A percentile compares a stretch with the other conserved stretches of the same genome.
These are phyloP conservation scores for Psilocybe mexicana DNA, from an alignment of 1,284 basidiomycete species.

Conservation along the genomic window DNA sequence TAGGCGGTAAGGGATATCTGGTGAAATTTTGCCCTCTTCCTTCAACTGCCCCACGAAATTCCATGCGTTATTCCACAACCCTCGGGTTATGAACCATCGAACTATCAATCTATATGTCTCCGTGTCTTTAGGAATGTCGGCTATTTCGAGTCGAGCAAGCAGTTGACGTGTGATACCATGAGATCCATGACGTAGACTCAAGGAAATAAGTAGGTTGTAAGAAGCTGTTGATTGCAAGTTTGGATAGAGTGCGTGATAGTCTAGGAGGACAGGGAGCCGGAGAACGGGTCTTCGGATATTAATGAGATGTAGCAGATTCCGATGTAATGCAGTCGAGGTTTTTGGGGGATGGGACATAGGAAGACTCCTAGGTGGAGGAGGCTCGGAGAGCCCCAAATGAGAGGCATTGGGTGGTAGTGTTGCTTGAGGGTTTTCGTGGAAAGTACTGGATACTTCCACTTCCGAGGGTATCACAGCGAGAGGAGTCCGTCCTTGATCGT, in stretches of 20 bases:
- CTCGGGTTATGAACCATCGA: constrained; percentile 49
- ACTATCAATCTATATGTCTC: constrained; percentile 50
- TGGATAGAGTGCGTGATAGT: constrained; percentile 50
- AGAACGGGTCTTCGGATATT: constrained; percentile 31
- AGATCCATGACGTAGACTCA: constrained; percentile 45
- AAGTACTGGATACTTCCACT: background rate
- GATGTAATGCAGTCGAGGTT: constrained; percentile 36
- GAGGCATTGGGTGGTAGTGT: constrained; percentile 3
- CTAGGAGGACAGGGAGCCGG: constrained; percentile 41
- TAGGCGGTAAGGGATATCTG: constrained; percentile 39
- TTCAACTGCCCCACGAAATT: constrained; percentile 28
- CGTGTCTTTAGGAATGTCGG: constrained; percentile 37
- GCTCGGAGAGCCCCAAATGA: constrained; percentile 8
- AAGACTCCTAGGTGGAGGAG: constrained; percentile 7
- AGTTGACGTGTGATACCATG: constrained; percentile 44
- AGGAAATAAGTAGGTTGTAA: constrained; percentile 52
- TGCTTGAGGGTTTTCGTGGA: constrained; percentile 6
- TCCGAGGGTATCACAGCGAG: background rate
- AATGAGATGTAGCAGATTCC: constrained; percentile 45
- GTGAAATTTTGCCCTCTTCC: constrained; percentile 12
- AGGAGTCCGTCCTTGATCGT: constrained; percentile 4
- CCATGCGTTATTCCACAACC: constrained; percentile 54
- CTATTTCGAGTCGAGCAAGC: constrained; percentile 40
- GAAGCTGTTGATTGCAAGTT: constrained; percentile 47
- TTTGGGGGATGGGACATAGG: constrained; percentile 21